phyloP scores from a whole-genome alignment of 805 yeast genomes.

The Clavispora santaluciae region DNA sequence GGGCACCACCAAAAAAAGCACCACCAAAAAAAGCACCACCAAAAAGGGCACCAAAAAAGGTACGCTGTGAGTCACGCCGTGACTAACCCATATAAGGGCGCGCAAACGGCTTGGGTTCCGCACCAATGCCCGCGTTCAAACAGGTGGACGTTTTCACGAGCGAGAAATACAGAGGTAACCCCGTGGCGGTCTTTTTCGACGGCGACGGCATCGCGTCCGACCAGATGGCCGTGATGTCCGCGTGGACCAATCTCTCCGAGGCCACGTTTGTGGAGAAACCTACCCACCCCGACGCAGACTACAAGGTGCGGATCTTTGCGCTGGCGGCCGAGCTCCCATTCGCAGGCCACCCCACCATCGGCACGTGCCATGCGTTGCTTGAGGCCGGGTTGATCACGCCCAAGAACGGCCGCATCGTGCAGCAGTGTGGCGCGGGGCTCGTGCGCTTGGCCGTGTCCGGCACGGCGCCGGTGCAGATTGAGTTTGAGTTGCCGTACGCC shows the following conservation, averaged over 20 bases:
- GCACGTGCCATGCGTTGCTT: constrained; percentile 44
- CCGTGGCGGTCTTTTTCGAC: constrained; percentile 49
- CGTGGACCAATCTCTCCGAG: constrained; percentile 61
- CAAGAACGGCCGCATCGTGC: constrained; percentile 25
- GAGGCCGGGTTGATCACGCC: constrained; percentile 31
- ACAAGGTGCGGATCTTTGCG: constrained; percentile 47
- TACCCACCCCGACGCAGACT: constrained; percentile 36
- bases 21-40: no score
- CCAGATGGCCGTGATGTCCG: constrained; percentile 44
- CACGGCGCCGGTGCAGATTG: constrained; percentile 6
- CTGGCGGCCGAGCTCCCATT: constrained; percentile 48
- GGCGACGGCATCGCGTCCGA: constrained; percentile 34
- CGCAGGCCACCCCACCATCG: constrained; percentile 64
- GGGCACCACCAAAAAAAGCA: no score
- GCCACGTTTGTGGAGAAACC: constrained; percentile 49
- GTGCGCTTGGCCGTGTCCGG: constrained; percentile 27
- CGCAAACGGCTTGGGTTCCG: background rate
- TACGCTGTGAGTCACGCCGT: background rate
- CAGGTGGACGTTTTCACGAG: constrained; percentile 43
- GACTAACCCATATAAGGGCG: background rate
- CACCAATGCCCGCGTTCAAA: constrained; percentile 16
- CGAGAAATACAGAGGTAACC: constrained; percentile 43
- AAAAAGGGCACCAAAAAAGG: background rate
- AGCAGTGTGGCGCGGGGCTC: constrained; percentile 44
- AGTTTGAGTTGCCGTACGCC: constrained; percentile 27